Conservation (phyloP, 352 stramenopile genomes). For the Blastocystis sp. region DNA sequence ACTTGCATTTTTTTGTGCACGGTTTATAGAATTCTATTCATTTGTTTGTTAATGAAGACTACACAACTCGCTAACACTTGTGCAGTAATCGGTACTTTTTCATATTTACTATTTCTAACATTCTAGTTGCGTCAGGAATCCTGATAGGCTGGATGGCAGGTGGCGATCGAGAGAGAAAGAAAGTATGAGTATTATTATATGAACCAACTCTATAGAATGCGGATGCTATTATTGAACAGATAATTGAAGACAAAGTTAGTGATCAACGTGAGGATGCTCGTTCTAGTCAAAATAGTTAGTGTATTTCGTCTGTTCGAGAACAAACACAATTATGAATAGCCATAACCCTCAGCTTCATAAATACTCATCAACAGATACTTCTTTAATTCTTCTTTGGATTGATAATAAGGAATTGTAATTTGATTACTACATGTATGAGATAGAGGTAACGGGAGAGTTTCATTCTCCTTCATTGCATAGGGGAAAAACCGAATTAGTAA, state of each 20-base stretch:
- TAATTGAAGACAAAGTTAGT: background rate
- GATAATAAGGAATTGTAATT: too few relatives aligned
- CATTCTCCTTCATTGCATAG: too few relatives aligned
- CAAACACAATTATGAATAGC: background rate
- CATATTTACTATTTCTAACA: background rate
- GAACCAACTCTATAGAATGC: background rate
- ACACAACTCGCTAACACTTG: background rate
- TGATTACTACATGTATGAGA: too few relatives aligned
- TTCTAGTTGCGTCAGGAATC: background rate
- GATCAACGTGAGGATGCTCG: background rate
- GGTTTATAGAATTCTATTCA: too few relatives aligned
- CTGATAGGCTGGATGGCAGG: background rate
- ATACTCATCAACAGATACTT: background rate
- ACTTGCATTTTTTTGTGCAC: too few relatives aligned
- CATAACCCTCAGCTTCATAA: background rate
- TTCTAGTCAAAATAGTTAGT: background rate
- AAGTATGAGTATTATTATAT: background rate
- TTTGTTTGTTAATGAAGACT: background rate
- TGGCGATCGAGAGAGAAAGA: background rate
- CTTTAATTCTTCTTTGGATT: background rate
- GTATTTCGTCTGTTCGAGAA: background rate
- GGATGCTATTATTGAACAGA: background rate
- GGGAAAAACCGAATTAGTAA: too few relatives aligned
- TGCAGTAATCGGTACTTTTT: background rate
- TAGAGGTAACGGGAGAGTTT: too few relatives aligned